Base-by-base conservation (phyloP, 176 grass and related monocot species). In the Elymus sibiricus region DNA sequence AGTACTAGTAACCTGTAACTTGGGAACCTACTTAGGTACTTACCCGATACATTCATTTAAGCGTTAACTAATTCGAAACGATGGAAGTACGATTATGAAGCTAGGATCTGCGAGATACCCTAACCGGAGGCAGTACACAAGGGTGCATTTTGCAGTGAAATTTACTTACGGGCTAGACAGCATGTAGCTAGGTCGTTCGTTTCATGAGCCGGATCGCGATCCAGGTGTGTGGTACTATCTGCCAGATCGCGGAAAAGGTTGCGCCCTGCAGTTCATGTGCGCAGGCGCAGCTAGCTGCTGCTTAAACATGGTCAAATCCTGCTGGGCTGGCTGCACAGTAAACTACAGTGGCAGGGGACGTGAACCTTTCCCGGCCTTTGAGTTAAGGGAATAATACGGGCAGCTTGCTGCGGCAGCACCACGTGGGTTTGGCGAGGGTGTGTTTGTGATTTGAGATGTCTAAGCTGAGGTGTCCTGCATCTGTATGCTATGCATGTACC, bases 251-350 rank as follows among this genome's bases (percentile, higher is more conserved):
- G 29, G 76, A 3, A 70, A 24, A 46, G 47, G 47, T 3, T 37
- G 63, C 49, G 34, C 38, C 1, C 59, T 43, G 58, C 64, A 40
- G 47, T 42, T 84, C 89, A 91, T 84, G 85, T 76, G 89, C 84
- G 47, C 32, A 13, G 42, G 76, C 84, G n/a, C 31, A 43, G 62
- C 61, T 17, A 19, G 67, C 4, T 16, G 60, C 46, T 72, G 88
- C 63, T 80, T 43, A 38, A 84, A 80, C 85, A 14, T 29, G 81
- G 69, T 91, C 89, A 84, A 84, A 80, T 25, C 67, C 37, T 13
- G 68, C 28, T 29, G 58, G 26, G 68, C 81, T 87, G 89, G 61
- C 76, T 9, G 69, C 8, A 79, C 56, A 68, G 35, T 87, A 14
- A 80, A 49, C 76, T 80, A 91, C 68, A 87, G 67, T 60, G 7